Percentiles rank a stretch among this genome's conserved stretches.
These are phyloP conservation scores for Cinnamomum chago DNA, from an alignment of 164 flowering plant genomes.

Conservation along the genomic window DNA sequence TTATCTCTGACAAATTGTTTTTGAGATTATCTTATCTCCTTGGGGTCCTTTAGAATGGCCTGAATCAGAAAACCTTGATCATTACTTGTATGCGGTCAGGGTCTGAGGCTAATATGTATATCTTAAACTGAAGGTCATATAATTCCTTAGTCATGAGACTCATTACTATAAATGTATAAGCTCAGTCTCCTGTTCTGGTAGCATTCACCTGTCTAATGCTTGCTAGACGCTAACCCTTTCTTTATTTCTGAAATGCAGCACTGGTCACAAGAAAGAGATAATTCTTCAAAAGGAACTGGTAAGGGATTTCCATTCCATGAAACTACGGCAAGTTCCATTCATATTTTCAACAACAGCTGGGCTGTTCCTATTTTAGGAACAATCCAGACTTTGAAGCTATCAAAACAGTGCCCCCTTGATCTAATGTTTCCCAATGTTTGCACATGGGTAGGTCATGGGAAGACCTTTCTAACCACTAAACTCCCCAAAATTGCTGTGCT, in stretches of 20 bases:
- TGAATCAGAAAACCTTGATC: not conserved
- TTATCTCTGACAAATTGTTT: too few relatives aligned
- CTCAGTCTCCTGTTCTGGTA: not conserved
- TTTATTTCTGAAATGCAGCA: slow-evolving; percentile 54
- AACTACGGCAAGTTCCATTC: not conserved
- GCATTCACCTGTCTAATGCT: not conserved
- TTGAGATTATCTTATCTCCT: too few relatives aligned
- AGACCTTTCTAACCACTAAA: too few relatives aligned
- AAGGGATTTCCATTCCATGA: slow-evolving; percentile 10
- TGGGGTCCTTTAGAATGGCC: not conserved
- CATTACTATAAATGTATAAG: not conserved
- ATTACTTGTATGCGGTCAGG: not conserved
- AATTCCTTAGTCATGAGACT: not conserved
- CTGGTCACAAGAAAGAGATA: slow-evolving; percentile 78
- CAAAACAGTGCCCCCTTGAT: too few relatives aligned
- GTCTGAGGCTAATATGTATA: not conserved
- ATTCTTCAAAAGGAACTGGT: slow-evolving; percentile 69
- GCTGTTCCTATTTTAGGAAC: too few relatives aligned
- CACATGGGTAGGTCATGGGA: too few relatives aligned
- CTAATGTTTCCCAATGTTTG: too few relatives aligned
- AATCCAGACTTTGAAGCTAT: too few relatives aligned
- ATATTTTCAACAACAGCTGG: too few relatives aligned
- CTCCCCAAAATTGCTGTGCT: too few relatives aligned
- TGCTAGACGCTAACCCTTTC: not conserved
- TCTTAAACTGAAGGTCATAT: not conserved